These are phyloP conservation scores for Daldinia eschscholtzii DNA, from an alignment of 2,329 filamentous ascomycete genomes.

Conservation along the genomic window DNA sequence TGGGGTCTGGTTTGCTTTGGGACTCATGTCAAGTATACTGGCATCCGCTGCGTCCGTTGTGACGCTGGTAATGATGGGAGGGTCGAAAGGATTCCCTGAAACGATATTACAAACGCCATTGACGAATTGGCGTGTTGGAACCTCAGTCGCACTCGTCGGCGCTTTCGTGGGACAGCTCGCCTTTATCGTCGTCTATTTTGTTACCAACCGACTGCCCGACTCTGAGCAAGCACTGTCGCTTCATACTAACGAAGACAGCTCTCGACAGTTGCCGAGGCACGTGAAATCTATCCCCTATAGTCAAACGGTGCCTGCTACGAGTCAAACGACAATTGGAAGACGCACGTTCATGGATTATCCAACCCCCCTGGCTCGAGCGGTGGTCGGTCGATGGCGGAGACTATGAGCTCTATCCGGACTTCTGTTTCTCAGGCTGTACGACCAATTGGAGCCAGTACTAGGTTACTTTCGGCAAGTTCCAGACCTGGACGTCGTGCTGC, in stretches of 20 bases:
- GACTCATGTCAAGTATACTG: slow-evolving; percentile 56
- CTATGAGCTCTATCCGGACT: slow-evolving; percentile 62
- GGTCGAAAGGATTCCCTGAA: slow-evolving; percentile 48
- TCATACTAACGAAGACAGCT: slow-evolving; percentile 53
- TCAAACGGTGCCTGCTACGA: slow-evolving; percentile 57
- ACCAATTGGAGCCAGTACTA: slow-evolving; percentile 69
- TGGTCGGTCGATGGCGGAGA: slow-evolving; percentile 60
- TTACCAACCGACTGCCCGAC: slow-evolving; percentile 54
- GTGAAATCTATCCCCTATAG: slow-evolving; percentile 67
- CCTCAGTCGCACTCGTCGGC: slow-evolving; percentile 60
- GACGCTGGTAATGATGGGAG: slow-evolving; percentile 58
- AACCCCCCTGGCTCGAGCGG: slow-evolving; percentile 61
- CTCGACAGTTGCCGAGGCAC: slow-evolving; percentile 52
- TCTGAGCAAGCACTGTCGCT: slow-evolving; percentile 49
- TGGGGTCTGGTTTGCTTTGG: slow-evolving; percentile 53
- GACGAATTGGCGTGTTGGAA: slow-evolving; percentile 58
- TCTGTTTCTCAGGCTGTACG: slow-evolving; percentile 64
- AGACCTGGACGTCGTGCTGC: slow-evolving; percentile 57
- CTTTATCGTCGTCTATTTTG: slow-evolving; percentile 62
- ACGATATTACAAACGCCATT: slow-evolving; percentile 53
- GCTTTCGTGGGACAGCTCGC: slow-evolving; percentile 62
- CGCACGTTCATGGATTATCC: slow-evolving; percentile 55
- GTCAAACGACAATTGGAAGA: slow-evolving; percentile 51
- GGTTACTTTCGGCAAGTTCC: slow-evolving; percentile 62
- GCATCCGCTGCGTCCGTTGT: slow-evolving; percentile 61